Base-by-base conservation (phyloP, 371 early-diverging fungal genomes). In the Mortierella sp. region DNA sequence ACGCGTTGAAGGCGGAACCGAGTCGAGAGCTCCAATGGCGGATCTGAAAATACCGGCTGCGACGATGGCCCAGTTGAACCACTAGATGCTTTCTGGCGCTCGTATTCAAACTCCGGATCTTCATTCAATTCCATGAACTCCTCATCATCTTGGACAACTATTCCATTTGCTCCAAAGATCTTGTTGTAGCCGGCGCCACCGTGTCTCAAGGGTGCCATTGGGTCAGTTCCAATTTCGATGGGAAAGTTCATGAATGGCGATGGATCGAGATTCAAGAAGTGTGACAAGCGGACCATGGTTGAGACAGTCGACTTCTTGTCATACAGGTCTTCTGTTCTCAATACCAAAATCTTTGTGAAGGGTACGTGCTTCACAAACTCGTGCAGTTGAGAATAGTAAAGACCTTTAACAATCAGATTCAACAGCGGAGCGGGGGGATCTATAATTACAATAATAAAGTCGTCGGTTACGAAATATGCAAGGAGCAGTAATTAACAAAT, bases 1-100 rank as follows among this genome's bases (percentile, higher is more conserved):
- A 89, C 85, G 21, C 85, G 83, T 58, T 89, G 86, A 11, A 89
- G 62, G 13, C 89, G 83, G 66, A 86, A 89, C 47, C 87, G 80
- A 3, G 82, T 89, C 3, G 87, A 78, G 7, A 89, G 67, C 32
- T 83, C 74, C 48, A 83, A 58, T 13, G 77, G 77, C 40, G 77
- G 83, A 32, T 83, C 77, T 16, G 81, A 71, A 32, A 64, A 71
- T 8, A 66, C 59, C 1, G 41, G 22, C 22, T 65, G 69, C n/a
- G 63, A n/a, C 16, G 66, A 47, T 41, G 70, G 47, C 24, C 57
- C 74, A 21, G 40, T 33, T 8, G 72, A 32, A 11, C 32, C 38
- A 13, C 33, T 40, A 8, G 58, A 19, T 41, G 21, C 52, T 58
- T 53, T 45, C 45, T 58, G 61, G 32, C 66, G 66, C 43, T 69